A percentile compares a stretch with the other conserved stretches of the same genome.
Conservation (phyloP, 164 flowering plant species). For the Chloranthus sessilifolius region DNA sequence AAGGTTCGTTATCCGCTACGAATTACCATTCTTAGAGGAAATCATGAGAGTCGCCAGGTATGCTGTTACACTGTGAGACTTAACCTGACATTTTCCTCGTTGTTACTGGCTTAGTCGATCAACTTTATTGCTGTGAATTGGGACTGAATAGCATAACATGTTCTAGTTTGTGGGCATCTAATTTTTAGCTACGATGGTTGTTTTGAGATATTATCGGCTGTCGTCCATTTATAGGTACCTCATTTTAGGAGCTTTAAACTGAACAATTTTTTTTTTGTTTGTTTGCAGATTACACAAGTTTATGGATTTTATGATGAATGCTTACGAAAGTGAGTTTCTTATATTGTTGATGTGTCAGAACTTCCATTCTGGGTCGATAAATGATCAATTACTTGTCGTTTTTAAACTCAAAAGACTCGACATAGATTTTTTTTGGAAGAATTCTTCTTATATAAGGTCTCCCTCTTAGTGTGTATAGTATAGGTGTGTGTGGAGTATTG, state of each 20-base stretch:
- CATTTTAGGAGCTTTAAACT: not conserved
- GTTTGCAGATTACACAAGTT: constrained; percentile 96
- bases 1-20: constrained; percentile 89
- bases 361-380: no score
- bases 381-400: no score
- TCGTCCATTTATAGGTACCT: not conserved
- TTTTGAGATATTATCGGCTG: not conserved
- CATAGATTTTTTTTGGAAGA: no score
- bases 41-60: constrained; percentile 99
- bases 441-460: no score
- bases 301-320: constrained; percentile 99
- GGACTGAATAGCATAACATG: not conserved
- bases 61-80: not conserved
- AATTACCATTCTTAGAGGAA: constrained; percentile 90
- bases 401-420: no score
- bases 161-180: not conserved
- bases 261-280: no score
- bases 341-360: no score
- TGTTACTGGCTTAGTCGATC: not conserved
- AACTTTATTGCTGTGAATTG: not conserved
- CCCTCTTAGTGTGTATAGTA: no score
- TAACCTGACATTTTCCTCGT: not conserved
- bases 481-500: no score
- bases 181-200: not conserved
- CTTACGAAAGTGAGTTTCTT: constrained; percentile 79